Conservation (phyloP, 495 filamentous ascomycete genomes). For the Sporormia fimetaria region DNA sequence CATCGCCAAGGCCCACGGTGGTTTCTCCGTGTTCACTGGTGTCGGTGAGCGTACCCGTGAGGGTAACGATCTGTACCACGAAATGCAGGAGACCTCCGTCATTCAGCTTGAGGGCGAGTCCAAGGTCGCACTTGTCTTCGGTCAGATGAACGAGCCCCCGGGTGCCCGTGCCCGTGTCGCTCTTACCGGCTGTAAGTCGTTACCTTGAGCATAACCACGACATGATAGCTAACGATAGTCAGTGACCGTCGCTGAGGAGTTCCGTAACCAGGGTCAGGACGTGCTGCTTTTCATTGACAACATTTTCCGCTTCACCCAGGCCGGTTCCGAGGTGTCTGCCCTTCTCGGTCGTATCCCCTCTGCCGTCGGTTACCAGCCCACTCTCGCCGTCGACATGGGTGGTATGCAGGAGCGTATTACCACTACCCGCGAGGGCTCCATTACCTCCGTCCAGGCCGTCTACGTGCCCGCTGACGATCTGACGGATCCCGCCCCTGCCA, state of each 20-base stretch:
- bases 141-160: conserved; percentile 99
- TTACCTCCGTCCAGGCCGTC: conserved; percentile 99
- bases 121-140: conserved; percentile 98
- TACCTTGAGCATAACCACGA: neutral
- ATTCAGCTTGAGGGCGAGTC: conserved; percentile 98
- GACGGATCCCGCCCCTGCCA: conserved; percentile 98
- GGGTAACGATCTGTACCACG: conserved; percentile 99
- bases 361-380: conserved; percentile 99
- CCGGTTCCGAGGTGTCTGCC: conserved; percentile 99
- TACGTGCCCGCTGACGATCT: conserved; percentile 99
- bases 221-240: neutral
- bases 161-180: conserved; percentile 99
- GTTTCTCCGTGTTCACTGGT: conserved; percentile 99
- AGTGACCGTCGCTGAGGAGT: conserved; percentile 73
- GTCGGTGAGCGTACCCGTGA: conserved; percentile 99
- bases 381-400: conserved; percentile 99
- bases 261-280: conserved; percentile 97
- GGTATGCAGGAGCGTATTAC: conserved; percentile 99
- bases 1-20: conserved; percentile 99
- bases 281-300: conserved; percentile 99
- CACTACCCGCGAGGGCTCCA: conserved; percentile 98
- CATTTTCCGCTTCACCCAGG: conserved; percentile 99
- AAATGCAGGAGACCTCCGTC: conserved; percentile 99
- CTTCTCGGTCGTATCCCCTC: conserved; percentile 99
- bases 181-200: conserved; percentile 69